These are phyloP conservation scores for Malassezia restricta DNA, from an alignment of 1,284 basidiomycete species.

Conservation along the genomic window DNA sequence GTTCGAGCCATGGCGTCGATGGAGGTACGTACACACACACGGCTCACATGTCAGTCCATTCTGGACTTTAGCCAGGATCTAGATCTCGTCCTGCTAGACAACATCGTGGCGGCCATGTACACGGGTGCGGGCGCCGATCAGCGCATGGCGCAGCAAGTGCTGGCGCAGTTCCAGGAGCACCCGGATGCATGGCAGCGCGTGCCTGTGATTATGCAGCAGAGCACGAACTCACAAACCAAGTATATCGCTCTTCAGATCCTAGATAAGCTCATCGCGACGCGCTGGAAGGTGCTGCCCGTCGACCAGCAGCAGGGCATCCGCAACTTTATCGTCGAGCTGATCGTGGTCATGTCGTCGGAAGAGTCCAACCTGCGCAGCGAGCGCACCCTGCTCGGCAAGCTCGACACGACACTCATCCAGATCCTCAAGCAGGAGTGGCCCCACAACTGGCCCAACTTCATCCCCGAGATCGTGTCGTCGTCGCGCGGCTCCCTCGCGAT, in stretches of 20 bases:
- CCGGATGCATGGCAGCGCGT: conserved; percentile 98
- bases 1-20: conserved; percentile 7
- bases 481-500: conserved; percentile 90
- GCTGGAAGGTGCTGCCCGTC: conserved; percentile 91
- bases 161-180: conserved; percentile 76
- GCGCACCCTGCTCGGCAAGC: conserved; percentile 91
- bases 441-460: conserved; percentile 97
- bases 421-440: conserved; percentile 99
- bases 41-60: conserved; percentile 22
- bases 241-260: conserved; percentile 45
- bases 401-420: conserved; percentile 90
- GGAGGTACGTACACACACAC: conserved; percentile 9
- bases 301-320: conserved; percentile 71
- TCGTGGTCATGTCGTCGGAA: conserved; percentile 83
- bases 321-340: conserved; percentile 89
- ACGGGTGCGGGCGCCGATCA: conserved; percentile 35
- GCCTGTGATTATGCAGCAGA: conserved; percentile 78
- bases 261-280: conserved; percentile 66
- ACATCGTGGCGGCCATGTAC: conserved; percentile 41
- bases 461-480: conserved; percentile 91
- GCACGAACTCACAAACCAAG: conserved; percentile 77
- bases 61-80: conserved; percentile 44
- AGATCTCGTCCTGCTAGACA: conserved; percentile 41
- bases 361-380: conserved; percentile 64
- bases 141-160: conserved; percentile 38